These are phyloP conservation scores for Pulveroboletus sp. DNA, from an alignment of 768 basidiomycete genomes.

Conservation along the genomic window DNA sequence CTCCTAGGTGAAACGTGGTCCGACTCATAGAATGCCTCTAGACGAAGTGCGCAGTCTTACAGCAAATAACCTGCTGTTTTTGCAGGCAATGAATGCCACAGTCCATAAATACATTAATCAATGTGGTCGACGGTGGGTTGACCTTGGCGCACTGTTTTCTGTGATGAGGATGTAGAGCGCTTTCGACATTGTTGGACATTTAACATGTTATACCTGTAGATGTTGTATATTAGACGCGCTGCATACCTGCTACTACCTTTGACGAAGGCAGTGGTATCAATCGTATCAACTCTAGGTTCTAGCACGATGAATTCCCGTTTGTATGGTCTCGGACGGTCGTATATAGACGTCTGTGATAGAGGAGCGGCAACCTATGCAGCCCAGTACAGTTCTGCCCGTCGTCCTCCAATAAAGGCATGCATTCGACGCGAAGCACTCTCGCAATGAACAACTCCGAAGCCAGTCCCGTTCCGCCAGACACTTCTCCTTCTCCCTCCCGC, in stretches of 20 bases:
- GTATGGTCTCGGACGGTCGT: conserved; percentile 42
- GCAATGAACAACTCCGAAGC: conserved; percentile 79
- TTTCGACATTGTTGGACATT: not conserved
- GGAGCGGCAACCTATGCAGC: conserved; percentile 44
- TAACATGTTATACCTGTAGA: not conserved
- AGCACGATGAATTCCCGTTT: not conserved
- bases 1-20: not conserved
- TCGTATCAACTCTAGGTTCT: not conserved
- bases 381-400: conserved; percentile 6
- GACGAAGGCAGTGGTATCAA: conserved; percentile 4
- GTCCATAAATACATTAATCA: conserved; percentile 80
- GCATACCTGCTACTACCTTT: conserved; percentile 2
- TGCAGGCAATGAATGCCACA: conserved; percentile 49
- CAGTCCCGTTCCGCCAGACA: conserved; percentile 30
- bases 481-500: conserved; percentile 4
- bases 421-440: conserved; percentile 60
- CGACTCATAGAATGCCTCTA: conserved; percentile 23
- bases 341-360: conserved; percentile 61
- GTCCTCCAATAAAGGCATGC: conserved; percentile 26
- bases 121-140: conserved; percentile 88
- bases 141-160: conserved; percentile 73
- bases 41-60: conserved; percentile 54
- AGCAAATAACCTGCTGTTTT: conserved; percentile 43
- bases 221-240: conserved; percentile 5
- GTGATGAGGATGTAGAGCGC: conserved; percentile 59